A percentile compares a stretch with the other conserved stretches of the same genome.
These are phyloP conservation scores for Cytospora piceae DNA, from an alignment of 2,329 filamentous ascomycete genomes.

Conservation along the genomic window DNA sequence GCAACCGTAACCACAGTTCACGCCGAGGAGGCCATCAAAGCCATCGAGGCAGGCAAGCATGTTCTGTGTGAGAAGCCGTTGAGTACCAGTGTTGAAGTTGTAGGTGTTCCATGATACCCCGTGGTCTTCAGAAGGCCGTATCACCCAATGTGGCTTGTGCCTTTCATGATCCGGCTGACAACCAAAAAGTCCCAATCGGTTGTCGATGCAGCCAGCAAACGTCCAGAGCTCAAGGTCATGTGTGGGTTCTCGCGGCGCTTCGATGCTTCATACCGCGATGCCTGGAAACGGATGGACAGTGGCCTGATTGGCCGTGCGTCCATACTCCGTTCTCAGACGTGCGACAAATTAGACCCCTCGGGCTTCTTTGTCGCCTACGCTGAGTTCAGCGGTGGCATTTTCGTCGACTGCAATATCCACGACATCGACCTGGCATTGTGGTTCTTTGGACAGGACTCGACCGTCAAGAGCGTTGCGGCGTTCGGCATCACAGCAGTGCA, in stretches of 20 bases:
- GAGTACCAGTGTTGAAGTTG: constrained; percentile 61
- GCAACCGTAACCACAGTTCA: constrained; percentile 55
- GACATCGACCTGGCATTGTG: constrained; percentile 69
- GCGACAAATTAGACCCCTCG: constrained; percentile 66
- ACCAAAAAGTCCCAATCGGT: constrained; percentile 45
- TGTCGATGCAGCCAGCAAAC: constrained; percentile 57
- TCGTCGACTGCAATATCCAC: constrained; percentile 73
- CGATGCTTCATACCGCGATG: constrained; percentile 67
- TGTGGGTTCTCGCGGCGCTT: constrained; percentile 70
- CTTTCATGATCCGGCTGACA: too few relatives aligned
- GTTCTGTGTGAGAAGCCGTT: constrained; percentile 65
- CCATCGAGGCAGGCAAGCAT: constrained; percentile 57
- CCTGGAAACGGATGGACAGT: constrained; percentile 52
- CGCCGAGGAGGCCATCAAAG: constrained; percentile 59
- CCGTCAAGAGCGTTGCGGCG: constrained; percentile 59
- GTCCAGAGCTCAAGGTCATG: constrained; percentile 67
- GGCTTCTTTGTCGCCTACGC: constrained; percentile 73
- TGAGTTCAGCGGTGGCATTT: constrained; percentile 67
- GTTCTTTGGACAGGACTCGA: constrained; percentile 59
- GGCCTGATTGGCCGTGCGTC: constrained; percentile 63
- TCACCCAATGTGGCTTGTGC: too few relatives aligned
- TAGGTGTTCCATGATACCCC: constrained; percentile 40
- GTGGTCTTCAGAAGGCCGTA: background rate
- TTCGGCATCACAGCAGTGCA: constrained; percentile 63
- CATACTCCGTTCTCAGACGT: constrained; percentile 67